These are phyloP conservation scores for Podochytrium sp. DNA, from an alignment of 192 early-diverging fungal species.

Conservation along the genomic window DNA sequence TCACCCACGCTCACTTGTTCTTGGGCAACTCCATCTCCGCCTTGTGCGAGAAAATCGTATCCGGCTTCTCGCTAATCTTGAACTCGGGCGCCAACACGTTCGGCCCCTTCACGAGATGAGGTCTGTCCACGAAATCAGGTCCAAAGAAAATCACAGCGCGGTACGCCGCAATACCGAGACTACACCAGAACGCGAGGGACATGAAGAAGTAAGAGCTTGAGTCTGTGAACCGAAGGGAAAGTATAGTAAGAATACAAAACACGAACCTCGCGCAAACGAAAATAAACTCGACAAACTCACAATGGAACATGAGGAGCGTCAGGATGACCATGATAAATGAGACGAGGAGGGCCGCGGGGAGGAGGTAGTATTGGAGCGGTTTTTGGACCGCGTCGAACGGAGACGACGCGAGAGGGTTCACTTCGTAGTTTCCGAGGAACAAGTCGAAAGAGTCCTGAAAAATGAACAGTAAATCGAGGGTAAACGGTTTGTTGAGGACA, in stretches of 20 bases:
- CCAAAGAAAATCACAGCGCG: slow-evolving; percentile 43
- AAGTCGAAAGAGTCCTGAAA: slow-evolving; percentile 84
- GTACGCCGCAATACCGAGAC: slow-evolving; percentile 12
- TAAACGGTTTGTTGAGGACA: too few species aligned
- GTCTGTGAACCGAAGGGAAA: slow-evolving; percentile 27
- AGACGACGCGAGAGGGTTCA: slow-evolving; percentile 38
- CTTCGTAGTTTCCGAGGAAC: slow-evolving; percentile 71
- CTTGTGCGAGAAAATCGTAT: neutral
- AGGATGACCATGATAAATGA: slow-evolving; percentile 40
- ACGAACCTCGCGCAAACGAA: slow-evolving; percentile 8
- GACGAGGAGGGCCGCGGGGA: slow-evolving; percentile 32
- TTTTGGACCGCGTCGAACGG: neutral
- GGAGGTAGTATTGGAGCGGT: slow-evolving; percentile 2
- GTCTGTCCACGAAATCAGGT: slow-evolving; percentile 51
- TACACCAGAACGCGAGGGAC: slow-evolving; percentile 25
- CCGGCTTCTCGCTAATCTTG: slow-evolving; percentile 16
- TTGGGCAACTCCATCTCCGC: neutral
- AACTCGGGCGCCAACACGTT: neutral
- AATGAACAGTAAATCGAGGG: neutral
- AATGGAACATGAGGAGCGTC: slow-evolving; percentile 38
- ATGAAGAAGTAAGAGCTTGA: slow-evolving; percentile 24
- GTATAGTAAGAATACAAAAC: neutral
- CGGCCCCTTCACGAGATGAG: slow-evolving; percentile 27
- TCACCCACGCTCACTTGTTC: neutral
- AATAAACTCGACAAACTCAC: slow-evolving; percentile 28